Evolutionary conservation across 2,329 filamentous ascomycete genomes (phyloP), one percentile per base, ranked within the genome.

Genomic region (Alternaria consortialis): DNA sequence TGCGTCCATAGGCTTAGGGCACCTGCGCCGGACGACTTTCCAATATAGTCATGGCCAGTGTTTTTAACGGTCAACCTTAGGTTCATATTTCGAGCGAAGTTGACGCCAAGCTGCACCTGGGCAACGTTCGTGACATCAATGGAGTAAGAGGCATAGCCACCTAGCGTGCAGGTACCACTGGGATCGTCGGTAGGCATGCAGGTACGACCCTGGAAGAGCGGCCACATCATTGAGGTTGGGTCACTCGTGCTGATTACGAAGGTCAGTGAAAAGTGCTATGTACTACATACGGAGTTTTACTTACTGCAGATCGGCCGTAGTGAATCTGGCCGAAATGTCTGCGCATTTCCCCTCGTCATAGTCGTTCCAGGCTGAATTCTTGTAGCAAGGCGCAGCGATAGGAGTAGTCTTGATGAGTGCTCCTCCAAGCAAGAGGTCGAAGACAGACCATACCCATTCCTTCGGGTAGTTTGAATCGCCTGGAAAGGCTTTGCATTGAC

Each of bases 1-100:
- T 75, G 73, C 1, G 69, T 76, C 74, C 74, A 77, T 11, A 76
- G 42, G n/a, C 52, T 63, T 7, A 76, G 63, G 0, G 70, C 55
- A 7, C 70, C 72, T 7, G 64, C 65, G 17, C 72, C 74, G 9
- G 64, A 68, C 1, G 71, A 73, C 46, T 68, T 69, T 4, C 72
- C 74, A 9, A 67, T 56, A 13, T 56, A 60, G 23, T 66, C 64
- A 39, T 70, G 67, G 0, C 69, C 67, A 7, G 69, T 70, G 20
- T 68, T 71, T 5, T 62, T 61, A 12, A 73, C 58, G 1, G 65
- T 58, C 7, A 71, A 54, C 11, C 68, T 67, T 7, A 73, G 50
- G 20, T 71, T 68, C 34, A 57, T 52, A 11, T 67, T 67, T 2
- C 59, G 64, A 15, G 64, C 69, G 46, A 73, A 70, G 31, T 68